These are phyloP conservation scores for Ceratobasidium sp. DNA, from an alignment of 1,284 basidiomycete genomes.

Conservation along the genomic window DNA sequence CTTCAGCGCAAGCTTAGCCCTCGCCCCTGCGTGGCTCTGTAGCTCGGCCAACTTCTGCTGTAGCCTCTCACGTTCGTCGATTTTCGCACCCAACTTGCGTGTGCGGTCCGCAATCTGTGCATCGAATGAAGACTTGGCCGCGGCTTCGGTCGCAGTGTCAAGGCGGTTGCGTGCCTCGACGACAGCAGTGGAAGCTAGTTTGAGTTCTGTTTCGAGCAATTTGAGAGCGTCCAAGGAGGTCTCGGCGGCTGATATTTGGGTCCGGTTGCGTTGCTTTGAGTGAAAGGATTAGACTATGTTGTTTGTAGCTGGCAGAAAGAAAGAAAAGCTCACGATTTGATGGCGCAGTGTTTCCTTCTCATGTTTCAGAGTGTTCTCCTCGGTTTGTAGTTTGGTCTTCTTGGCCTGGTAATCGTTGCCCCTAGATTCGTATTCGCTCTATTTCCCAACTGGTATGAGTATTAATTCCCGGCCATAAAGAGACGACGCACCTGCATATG, in stretches of 20 bases:
- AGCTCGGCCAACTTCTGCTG: constrained; percentile 69
- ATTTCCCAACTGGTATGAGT: constrained; percentile 15
- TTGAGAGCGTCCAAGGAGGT: constrained; percentile 67
- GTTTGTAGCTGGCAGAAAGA: constrained; percentile 1
- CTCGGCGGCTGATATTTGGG: constrained; percentile 65
- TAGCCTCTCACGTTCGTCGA: constrained; percentile 69
- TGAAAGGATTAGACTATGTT: background rate
- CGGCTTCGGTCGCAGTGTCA: constrained; percentile 67
- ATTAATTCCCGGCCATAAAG: background rate
- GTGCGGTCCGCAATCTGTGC: constrained; percentile 43
- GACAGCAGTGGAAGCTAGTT: constrained; percentile 48
- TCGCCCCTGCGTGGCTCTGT: constrained; percentile 78
- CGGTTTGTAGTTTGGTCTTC: constrained; percentile 51
- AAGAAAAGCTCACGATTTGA: constrained; percentile 58
- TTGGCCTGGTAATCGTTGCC: constrained; percentile 53
- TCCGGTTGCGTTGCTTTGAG: constrained; percentile 63
- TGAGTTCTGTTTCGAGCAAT: constrained; percentile 67
- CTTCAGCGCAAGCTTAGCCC: constrained; percentile 85
- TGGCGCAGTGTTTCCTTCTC: constrained; percentile 44
- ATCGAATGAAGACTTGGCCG: constrained; percentile 55
- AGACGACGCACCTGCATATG: constrained; percentile 64
- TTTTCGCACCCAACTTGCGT: constrained; percentile 27
- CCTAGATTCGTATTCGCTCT: constrained; percentile 43
- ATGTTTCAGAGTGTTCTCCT: constrained; percentile 44
- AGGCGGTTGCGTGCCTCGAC: constrained; percentile 53